Evolutionary conservation across 352 stramenopile species (phyloP).

Genomic region (Phytopythium boreale): DNA sequence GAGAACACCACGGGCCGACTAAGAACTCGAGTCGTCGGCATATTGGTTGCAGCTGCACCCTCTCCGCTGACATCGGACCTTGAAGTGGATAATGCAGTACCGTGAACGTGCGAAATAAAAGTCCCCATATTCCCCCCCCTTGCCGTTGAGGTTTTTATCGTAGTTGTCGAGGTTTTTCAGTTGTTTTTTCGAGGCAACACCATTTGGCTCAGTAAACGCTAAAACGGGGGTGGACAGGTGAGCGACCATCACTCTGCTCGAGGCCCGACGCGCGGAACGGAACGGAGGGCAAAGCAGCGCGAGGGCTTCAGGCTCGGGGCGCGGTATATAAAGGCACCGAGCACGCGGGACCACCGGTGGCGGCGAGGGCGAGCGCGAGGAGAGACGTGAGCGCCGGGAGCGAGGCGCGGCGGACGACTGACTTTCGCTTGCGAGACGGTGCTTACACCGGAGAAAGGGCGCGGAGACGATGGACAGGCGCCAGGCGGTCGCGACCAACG

Average conservation of each 20-base stretch:
- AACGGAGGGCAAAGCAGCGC: neutral
- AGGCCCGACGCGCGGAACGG: neutral
- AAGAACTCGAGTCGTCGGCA: too few relatives aligned
- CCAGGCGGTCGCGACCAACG: slow-evolving; percentile 27
- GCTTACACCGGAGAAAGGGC: neutral
- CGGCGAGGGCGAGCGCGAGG: too few relatives aligned
- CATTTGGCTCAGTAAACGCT: neutral
- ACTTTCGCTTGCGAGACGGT: too few relatives aligned
- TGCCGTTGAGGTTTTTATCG: too few relatives aligned
- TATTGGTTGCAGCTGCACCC: too few relatives aligned
- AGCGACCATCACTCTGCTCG: neutral
- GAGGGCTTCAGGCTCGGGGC: neutral
- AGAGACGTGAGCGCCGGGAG: too few relatives aligned
- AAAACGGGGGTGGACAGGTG: neutral
- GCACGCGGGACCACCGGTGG: too few relatives aligned
- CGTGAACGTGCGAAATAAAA: neutral
- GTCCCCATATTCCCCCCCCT: too few relatives aligned
- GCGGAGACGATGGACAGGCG: slow-evolving; percentile 3
- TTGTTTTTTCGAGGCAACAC: neutral
- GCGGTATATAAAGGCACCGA: neutral
- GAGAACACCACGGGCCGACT: too few relatives aligned
- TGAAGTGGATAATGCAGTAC: neutral
- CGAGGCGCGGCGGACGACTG: too few relatives aligned
- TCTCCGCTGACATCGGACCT: neutral
- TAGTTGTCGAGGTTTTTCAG: neutral